Conservation (phyloP, 257 asterid genomes). For the Capsicum baccatum region DNA sequence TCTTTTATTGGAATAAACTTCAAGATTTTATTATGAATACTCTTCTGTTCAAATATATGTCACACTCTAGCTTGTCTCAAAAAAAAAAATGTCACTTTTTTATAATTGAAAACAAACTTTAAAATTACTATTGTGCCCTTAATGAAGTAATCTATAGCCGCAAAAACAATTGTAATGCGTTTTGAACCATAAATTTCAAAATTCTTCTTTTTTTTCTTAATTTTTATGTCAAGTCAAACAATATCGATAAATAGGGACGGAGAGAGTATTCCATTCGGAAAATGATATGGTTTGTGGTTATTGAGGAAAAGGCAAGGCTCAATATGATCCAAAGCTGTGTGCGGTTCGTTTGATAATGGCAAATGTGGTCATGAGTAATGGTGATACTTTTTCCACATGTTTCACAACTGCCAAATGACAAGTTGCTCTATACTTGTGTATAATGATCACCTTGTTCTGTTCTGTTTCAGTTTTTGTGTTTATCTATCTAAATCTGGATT, state of each 20-base stretch:
- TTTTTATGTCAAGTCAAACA: not conserved
- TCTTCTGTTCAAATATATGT: too few species aligned
- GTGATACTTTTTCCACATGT: conserved; percentile 36
- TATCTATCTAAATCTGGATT: not conserved
- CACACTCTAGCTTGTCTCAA: too few species aligned
- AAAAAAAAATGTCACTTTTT: too few species aligned
- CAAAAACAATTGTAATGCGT: too few species aligned
- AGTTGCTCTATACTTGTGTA: not conserved
- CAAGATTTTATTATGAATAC: not conserved
- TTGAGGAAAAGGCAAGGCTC: not conserved
- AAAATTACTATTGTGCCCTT: too few species aligned
- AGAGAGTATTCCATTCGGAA: not conserved
- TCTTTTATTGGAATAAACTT: not conserved
- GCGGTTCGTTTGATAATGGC: conserved; percentile 39
- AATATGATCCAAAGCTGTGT: conserved; percentile 4
- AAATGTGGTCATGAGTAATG: conserved; percentile 48
- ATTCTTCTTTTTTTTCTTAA: not conserved
- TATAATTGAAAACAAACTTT: too few species aligned
- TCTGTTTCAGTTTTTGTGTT: not conserved
- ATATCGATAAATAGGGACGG: too few species aligned
- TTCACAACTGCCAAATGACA: conserved; percentile 37
- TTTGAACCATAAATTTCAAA: too few species aligned
- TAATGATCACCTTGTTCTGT: not conserved
- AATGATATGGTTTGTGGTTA: conserved; percentile 29
- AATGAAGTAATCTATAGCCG: too few species aligned